Evolutionary conservation across 495 filamentous ascomycete species (phyloP).

Genomic region (Podospora pseudoanserina): DNA sequence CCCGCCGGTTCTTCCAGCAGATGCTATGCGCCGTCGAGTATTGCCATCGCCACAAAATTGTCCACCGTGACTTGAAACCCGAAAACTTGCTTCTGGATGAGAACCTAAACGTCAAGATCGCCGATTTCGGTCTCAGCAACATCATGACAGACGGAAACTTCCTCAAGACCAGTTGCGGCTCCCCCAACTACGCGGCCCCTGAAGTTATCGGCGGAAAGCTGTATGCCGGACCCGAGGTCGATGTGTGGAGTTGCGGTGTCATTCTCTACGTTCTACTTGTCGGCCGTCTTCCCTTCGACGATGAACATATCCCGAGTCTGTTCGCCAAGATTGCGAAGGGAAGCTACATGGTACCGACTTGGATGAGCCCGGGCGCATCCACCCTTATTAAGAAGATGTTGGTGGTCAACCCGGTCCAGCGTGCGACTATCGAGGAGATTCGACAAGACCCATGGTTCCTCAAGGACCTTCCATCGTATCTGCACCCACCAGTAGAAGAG

Average conservation of each 20-base stretch:
- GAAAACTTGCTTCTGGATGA: slow-evolving; percentile 95
- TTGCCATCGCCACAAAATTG: slow-evolving; percentile 97
- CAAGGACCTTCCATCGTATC: slow-evolving; percentile 76
- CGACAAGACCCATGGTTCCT: slow-evolving; percentile 93
- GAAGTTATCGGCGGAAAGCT: slow-evolving; percentile 98
- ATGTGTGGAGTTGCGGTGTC: slow-evolving; percentile 99
- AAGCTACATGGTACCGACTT: slow-evolving; percentile 81
- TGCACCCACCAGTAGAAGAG: slow-evolving; percentile 86
- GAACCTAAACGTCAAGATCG: slow-evolving; percentile 95
- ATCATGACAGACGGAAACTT: slow-evolving; percentile 99
- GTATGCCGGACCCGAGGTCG: slow-evolving; percentile 95
- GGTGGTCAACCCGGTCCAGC: slow-evolving; percentile 87
- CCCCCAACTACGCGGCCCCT: slow-evolving; percentile 95
- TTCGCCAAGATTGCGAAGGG: slow-evolving; percentile 53
- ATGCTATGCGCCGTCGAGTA: slow-evolving; percentile 99
- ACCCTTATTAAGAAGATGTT: slow-evolving; percentile 88
- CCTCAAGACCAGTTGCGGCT: slow-evolving; percentile 96
- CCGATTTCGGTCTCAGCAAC: slow-evolving; percentile 96
- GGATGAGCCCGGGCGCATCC: slow-evolving; percentile 81
- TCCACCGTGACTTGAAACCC: slow-evolving; percentile 94
- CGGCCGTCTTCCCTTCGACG: slow-evolving; percentile 90
- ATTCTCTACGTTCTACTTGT: slow-evolving; percentile 95
- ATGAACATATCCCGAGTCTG: slow-evolving; percentile 66
- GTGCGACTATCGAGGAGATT: slow-evolving; percentile 90
- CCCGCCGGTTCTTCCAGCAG: slow-evolving; percentile 96